These are phyloP conservation scores for Phytophthora pluvialis DNA, from an alignment of 352 stramenopile species.

Conservation along the genomic window DNA sequence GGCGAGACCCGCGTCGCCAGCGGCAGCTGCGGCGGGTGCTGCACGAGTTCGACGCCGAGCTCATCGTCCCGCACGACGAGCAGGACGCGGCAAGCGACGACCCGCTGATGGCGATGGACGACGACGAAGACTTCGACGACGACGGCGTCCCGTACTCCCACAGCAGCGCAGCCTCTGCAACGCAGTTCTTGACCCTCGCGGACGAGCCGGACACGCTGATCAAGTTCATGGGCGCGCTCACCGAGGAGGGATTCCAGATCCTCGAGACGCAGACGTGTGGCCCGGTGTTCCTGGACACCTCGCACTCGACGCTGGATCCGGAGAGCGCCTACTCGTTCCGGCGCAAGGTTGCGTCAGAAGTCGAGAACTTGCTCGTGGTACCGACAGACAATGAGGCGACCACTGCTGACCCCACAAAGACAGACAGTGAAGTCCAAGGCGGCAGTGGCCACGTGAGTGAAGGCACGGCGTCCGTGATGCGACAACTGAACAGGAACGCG, in stretches of 20 bases:
- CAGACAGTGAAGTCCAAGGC: slow-evolving; percentile 11
- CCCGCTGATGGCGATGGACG: slow-evolving; percentile 35
- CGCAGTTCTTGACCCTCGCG: slow-evolving; percentile 59
- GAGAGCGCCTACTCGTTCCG: slow-evolving; percentile 59
- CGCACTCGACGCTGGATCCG: slow-evolving; percentile 69
- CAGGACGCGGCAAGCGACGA: slow-evolving; percentile 36
- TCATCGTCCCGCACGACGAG: slow-evolving; percentile 35
- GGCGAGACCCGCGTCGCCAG: slow-evolving; percentile 25
- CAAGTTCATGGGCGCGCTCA: slow-evolving; percentile 48
- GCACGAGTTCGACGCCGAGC: slow-evolving; percentile 39
- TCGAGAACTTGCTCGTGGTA: slow-evolving; percentile 48
- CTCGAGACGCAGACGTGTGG: slow-evolving; percentile 65
- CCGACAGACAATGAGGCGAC: slow-evolving; percentile 40
- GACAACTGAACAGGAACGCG: slow-evolving; percentile 46
- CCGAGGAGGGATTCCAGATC: slow-evolving; percentile 44
- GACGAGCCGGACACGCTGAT: slow-evolving; percentile 57
- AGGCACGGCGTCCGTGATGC: slow-evolving; percentile 38
- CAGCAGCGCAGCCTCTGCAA: slow-evolving; percentile 19
- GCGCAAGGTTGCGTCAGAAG: slow-evolving; percentile 56
- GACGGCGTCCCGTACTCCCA: slow-evolving; percentile 30
- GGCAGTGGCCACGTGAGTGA: slow-evolving; percentile 24
- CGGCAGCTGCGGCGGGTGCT: slow-evolving; percentile 45
- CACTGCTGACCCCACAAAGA: slow-evolving; percentile 14
- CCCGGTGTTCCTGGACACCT: slow-evolving; percentile 68
- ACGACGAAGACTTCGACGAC: slow-evolving; percentile 46